Evolutionary conservation across 148 eudicot genomes (phyloP).

Genomic region (Cornus florida): DNA sequence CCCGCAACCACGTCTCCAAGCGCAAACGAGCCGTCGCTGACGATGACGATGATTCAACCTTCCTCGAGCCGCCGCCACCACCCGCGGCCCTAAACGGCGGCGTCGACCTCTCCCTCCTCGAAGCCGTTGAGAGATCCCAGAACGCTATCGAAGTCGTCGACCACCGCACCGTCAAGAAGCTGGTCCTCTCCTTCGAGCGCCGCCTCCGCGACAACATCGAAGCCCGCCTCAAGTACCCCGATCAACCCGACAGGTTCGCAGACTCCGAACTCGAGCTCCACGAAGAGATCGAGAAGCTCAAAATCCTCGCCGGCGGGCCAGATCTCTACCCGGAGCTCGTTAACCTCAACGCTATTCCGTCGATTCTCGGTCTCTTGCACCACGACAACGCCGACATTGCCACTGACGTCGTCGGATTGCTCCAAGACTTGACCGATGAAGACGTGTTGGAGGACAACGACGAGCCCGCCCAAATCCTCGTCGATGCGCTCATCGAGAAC

Average conservation of each 20-base stretch:
- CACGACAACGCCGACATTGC: conserved; percentile 90
- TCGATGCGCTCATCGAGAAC: conserved; percentile 76
- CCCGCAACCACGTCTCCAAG: conserved; percentile 36
- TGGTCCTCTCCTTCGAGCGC: conserved; percentile 85
- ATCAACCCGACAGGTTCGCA: conserved; percentile 86
- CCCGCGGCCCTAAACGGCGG: conserved; percentile 14
- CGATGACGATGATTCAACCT: not conserved
- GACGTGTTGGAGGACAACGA: conserved; percentile 86
- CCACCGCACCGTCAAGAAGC: conserved; percentile 78
- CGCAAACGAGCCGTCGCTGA: conserved; percentile 39
- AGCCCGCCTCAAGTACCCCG: conserved; percentile 86
- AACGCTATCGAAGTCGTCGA: conserved; percentile 69
- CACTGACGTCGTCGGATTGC: conserved; percentile 60
- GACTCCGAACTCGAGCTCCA: conserved; percentile 93
- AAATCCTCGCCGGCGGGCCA: conserved; percentile 75
- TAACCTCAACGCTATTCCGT: conserved; percentile 52
- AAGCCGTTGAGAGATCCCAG: conserved; percentile 78
- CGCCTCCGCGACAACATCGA: conserved; percentile 90
- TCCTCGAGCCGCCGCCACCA: conserved; percentile 18
- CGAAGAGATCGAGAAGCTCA: conserved; percentile 83
- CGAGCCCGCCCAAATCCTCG: conserved; percentile 69
- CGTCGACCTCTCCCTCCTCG: conserved; percentile 83
- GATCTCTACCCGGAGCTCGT: conserved; percentile 86
- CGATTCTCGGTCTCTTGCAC: conserved; percentile 53
- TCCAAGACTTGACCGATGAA: conserved; percentile 87